Conservation (phyloP, 805 yeast genomes). For the Wickerhamomyces silvicola region DNA sequence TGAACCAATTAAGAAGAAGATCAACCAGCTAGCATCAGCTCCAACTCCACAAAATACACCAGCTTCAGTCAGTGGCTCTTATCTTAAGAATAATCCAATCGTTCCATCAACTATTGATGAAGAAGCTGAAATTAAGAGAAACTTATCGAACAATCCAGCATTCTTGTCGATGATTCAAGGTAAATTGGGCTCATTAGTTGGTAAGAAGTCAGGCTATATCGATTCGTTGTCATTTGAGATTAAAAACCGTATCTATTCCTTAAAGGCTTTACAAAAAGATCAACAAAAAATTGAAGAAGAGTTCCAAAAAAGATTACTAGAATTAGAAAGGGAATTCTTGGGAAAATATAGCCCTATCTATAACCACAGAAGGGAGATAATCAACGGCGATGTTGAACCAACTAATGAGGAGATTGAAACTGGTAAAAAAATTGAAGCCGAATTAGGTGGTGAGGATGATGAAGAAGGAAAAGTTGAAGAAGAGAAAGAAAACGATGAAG, state of each 20-base stretch:
- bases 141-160: constrained; percentile 72
- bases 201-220: constrained; percentile 82
- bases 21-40: constrained; percentile 78
- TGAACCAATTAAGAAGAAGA: constrained; percentile 75
- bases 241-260: constrained; percentile 70
- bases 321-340: constrained; percentile 75
- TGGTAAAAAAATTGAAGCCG: constrained; percentile 68
- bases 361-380: constrained; percentile 62
- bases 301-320: constrained; percentile 83
- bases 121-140: constrained; percentile 28
- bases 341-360: constrained; percentile 70
- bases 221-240: constrained; percentile 66
- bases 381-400: constrained; percentile 73
- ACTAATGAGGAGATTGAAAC: constrained; percentile 67
- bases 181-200: constrained; percentile 76
- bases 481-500: constrained; percentile 39
- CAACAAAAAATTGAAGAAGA: constrained; percentile 83
- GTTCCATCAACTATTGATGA: constrained; percentile 71
- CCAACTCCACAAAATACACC: constrained; percentile 99
- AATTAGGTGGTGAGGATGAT: constrained; percentile 38
- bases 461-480: constrained; percentile 36
- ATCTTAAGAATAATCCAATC: constrained; percentile 56
- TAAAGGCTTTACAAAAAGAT: constrained; percentile 73
- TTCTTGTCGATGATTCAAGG: constrained; percentile 85
- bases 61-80: constrained; percentile 73